These are phyloP conservation scores for Lichtheimia ornata DNA, from an alignment of 371 early-diverging fungal species.

Conservation along the genomic window DNA sequence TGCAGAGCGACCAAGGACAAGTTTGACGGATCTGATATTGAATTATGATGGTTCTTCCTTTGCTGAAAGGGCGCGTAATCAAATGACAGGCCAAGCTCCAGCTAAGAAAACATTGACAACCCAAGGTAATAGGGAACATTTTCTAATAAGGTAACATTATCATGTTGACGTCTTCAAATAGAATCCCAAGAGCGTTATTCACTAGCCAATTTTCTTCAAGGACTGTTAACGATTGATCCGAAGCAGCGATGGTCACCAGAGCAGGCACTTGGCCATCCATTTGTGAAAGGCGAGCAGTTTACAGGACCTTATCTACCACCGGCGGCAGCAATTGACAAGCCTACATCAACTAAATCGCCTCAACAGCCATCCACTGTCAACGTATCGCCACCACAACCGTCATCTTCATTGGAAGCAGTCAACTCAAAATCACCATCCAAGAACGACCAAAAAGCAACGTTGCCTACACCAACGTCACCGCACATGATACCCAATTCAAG, in stretches of 20 bases:
- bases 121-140: neutral
- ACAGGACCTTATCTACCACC: neutral
- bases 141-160: neutral
- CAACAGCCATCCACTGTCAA: neutral
- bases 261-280: constrained; percentile 90
- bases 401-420: too few relatives aligned
- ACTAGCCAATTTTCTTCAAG: constrained; percentile 86
- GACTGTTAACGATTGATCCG: constrained; percentile 84
- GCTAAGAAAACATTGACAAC: neutral
- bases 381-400: too few relatives aligned
- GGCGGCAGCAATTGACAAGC: too few relatives aligned
- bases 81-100: constrained; percentile 3
- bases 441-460: too few relatives aligned
- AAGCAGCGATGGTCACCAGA: constrained; percentile 86
- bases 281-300: constrained; percentile 69
- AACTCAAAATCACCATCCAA: too few relatives aligned
- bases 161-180: constrained; percentile 9
- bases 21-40: constrained; percentile 41
- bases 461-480: too few relatives aligned
- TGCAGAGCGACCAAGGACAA: constrained; percentile 43
- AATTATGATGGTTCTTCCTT: constrained; percentile 1
- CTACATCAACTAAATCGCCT: too few relatives aligned
- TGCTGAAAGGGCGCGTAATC: neutral
- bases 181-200: constrained; percentile 58
- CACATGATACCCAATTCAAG: too few relatives aligned